Conservation (phyloP, 768 basidiomycete species). For the Suillus brevipes region DNA sequence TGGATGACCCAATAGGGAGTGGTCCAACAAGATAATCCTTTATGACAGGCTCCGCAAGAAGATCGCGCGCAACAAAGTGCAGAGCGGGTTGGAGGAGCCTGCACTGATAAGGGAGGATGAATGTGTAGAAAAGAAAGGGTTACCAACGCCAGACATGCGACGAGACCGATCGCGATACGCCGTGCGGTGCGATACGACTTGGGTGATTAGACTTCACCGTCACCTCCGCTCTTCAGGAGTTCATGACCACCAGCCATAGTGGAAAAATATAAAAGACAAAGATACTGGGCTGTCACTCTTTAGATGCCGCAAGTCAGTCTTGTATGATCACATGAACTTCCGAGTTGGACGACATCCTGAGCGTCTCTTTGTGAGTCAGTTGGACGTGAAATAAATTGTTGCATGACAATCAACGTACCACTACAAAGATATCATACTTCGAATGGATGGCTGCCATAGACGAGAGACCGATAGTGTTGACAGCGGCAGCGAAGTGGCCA, state of each 20-base stretch:
- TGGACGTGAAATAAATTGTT: background rate
- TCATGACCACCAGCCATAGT: slow-evolving; percentile 23
- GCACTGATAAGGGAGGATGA: slow-evolving; percentile 7
- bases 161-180: slow-evolving; percentile 15
- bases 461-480: background rate
- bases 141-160: slow-evolving; percentile 13
- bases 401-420: background rate
- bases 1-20: slow-evolving; percentile 44
- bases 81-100: slow-evolving; percentile 46
- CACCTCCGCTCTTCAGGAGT: slow-evolving; percentile 13
- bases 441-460: background rate
- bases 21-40: slow-evolving; percentile 61
- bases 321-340: background rate
- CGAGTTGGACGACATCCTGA: background rate
- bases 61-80: too few relatives aligned
- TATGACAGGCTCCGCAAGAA: slow-evolving; percentile 44
- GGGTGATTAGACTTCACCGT: background rate
- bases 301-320: background rate
- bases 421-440: background rate
- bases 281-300: background rate
- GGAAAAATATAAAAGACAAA: background rate
- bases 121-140: slow-evolving; percentile 16
- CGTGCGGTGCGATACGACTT: slow-evolving; percentile 14
- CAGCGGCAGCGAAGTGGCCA: background rate
- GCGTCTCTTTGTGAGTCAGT: background rate